Evolutionary conservation across 345 rosid species (phyloP).

Genomic region (Mangifera indica): DNA sequence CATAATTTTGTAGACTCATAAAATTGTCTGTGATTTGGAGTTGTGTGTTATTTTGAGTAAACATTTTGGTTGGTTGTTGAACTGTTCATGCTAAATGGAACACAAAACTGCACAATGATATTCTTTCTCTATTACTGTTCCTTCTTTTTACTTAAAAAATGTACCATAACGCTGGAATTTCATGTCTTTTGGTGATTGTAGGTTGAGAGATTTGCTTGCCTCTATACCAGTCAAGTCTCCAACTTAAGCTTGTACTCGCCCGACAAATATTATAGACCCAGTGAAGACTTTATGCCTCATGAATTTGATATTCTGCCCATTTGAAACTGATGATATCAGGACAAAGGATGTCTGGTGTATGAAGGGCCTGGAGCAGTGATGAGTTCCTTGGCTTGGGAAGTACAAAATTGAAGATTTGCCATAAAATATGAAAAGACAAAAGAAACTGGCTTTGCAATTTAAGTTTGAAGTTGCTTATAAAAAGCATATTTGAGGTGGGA

Average conservation of each 20-base stretch:
- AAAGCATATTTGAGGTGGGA: too few species aligned
- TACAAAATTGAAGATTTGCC: not conserved
- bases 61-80: not conserved
- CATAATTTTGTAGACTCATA: not conserved
- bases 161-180: not conserved
- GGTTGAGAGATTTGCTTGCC: conserved; percentile 99
- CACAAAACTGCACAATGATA: too few species aligned
- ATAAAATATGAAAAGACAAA: too few species aligned
- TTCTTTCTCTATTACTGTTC: too few species aligned
- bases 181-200: conserved; percentile 23
- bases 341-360: too few species aligned
- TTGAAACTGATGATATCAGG: conserved; percentile 24
- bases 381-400: not conserved
- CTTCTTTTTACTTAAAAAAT: too few species aligned
- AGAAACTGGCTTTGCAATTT: too few species aligned
- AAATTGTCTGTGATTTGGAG: not conserved
- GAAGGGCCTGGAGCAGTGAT: not conserved
- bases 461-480: too few species aligned
- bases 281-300: conserved; percentile 96
- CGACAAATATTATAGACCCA: conserved; percentile 85
- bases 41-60: not conserved
- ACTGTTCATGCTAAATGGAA: too few species aligned
- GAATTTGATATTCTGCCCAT: conserved; percentile 72
- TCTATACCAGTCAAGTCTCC: conserved; percentile 88
- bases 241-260: conserved; percentile 89